These are phyloP conservation scores for Stephanodiscus minutulus DNA, from an alignment of 108 stramenopile species.

Conservation along the genomic window DNA sequence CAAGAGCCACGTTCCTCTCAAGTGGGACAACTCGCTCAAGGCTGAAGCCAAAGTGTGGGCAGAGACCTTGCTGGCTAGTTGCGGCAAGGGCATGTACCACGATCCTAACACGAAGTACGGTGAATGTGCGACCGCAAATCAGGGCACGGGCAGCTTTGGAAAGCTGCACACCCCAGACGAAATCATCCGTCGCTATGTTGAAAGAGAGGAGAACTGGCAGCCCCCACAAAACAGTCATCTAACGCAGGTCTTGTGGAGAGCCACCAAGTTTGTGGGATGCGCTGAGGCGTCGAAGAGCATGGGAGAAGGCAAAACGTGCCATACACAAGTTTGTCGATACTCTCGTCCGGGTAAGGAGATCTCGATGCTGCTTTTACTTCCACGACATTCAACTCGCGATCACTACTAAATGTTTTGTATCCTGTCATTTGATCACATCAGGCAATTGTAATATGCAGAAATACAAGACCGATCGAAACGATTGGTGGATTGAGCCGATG, in stretches of 20 bases:
- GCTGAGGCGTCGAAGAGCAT: conserved; percentile 38
- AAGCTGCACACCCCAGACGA: conserved; percentile 21
- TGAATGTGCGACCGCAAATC: conserved; percentile 40
- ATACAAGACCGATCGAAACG: background rate
- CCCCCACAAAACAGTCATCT: conserved; percentile 42
- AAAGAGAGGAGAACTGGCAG: conserved; percentile 23
- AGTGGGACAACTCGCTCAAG: conserved; percentile 28
- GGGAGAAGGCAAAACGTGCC: conserved; percentile 24
- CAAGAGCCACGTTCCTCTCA: conserved; percentile 23
- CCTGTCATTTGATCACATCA: background rate
- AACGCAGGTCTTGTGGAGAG: conserved; percentile 48
- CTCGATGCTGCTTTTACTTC: too few relatives aligned
- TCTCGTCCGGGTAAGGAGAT: conserved; percentile 32
- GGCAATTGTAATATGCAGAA: conserved; percentile 11
- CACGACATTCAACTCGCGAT: too few relatives aligned
- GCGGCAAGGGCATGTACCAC: conserved; percentile 44
- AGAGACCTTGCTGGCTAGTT: conserved; percentile 22
- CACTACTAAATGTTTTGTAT: background rate
- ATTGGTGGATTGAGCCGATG: conserved; percentile 52
- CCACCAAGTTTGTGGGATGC: conserved; percentile 47
- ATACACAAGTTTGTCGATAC: conserved; percentile 49
- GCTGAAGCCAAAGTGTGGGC: conserved; percentile 34
- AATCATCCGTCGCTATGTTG: conserved; percentile 35
- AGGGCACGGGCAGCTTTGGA: conserved; percentile 35
- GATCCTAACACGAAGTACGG: conserved; percentile 40